These are phyloP conservation scores for Suillus sp. DNA, from an alignment of 768 basidiomycete species.

Conservation along the genomic window DNA sequence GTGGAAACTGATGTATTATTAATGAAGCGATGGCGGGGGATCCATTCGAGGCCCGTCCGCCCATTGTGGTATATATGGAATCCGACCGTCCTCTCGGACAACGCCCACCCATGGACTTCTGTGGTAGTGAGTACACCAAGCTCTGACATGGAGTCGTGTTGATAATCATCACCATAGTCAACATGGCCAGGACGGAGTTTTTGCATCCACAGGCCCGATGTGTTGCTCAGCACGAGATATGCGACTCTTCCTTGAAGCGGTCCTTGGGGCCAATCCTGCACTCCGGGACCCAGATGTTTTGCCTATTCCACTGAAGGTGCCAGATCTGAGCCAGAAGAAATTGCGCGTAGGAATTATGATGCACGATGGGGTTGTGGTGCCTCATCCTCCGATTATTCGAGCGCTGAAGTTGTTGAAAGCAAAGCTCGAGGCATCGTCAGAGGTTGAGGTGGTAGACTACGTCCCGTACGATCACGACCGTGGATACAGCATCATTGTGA, in stretches of 20 bases:
- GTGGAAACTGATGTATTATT: background rate
- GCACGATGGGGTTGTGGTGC: slow-evolving; percentile 40
- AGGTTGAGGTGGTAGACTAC: slow-evolving; percentile 41
- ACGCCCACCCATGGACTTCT: slow-evolving; percentile 24
- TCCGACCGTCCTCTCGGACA: slow-evolving; percentile 41
- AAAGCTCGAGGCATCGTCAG: slow-evolving; percentile 36
- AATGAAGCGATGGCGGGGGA: slow-evolving; percentile 32
- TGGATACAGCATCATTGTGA: slow-evolving; percentile 37
- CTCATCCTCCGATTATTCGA: slow-evolving; percentile 44
- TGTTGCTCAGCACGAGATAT: slow-evolving; percentile 31
- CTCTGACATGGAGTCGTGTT: slow-evolving; percentile 3
- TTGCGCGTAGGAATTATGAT: slow-evolving; percentile 36
- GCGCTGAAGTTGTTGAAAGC: slow-evolving; percentile 40
- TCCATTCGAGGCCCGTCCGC: slow-evolving; percentile 43
- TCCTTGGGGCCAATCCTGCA: slow-evolving; percentile 42
- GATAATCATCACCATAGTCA: slow-evolving; percentile 23
- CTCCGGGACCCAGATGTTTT: slow-evolving; percentile 38
- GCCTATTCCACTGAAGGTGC: slow-evolving; percentile 31
- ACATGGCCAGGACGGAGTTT: slow-evolving; percentile 28
- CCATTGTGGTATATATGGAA: slow-evolving; percentile 42
- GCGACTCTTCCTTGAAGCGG: slow-evolving; percentile 21
- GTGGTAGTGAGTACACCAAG: slow-evolving; percentile 24
- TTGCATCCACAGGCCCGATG: slow-evolving; percentile 26
- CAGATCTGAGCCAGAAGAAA: slow-evolving; percentile 30
- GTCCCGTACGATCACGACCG: slow-evolving; percentile 37